A percentile compares a stretch with the other conserved stretches of the same genome.
phyloP scores from a whole-genome alignment of 1,284 basidiomycete genomes.

The Ustilago xerochloae region DNA sequence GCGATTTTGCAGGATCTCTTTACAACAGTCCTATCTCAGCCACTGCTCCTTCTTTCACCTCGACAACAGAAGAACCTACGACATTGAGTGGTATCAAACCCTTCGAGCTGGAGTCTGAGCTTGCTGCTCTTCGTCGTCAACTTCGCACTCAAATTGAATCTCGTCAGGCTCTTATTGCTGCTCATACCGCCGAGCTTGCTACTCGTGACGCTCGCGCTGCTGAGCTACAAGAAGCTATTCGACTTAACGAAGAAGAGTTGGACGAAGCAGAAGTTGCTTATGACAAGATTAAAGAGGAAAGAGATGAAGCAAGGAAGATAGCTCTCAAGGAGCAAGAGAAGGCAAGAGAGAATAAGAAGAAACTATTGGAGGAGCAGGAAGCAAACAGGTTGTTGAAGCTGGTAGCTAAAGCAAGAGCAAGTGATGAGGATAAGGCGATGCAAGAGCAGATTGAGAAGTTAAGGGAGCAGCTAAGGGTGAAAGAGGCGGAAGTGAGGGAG shows the following conservation, averaged over 20 bases:
- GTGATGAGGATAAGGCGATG: conserved; percentile 23
- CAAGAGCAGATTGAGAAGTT: conserved; percentile 41
- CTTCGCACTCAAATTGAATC: conserved; percentile 41
- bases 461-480: conserved; percentile 17
- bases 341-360: conserved; percentile 32
- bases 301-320: conserved; percentile 46
- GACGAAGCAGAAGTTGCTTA: conserved; percentile 44
- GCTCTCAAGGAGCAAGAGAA: conserved; percentile 47
- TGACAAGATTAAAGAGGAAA: conserved; percentile 42
- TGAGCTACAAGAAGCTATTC: conserved; percentile 43
- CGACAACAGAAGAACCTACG: not conserved
- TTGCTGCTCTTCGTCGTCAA: conserved; percentile 48
- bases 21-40: conserved; percentile 20
- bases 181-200: conserved; percentile 28
- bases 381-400: conserved; percentile 47
- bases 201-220: conserved; percentile 29
- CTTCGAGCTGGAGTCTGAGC: conserved; percentile 57
- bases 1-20: conserved; percentile 31
- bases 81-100: conserved; percentile 38
- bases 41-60: not conserved
- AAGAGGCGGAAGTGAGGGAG: conserved; percentile 25
- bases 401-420: conserved; percentile 34
- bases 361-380: conserved; percentile 44
- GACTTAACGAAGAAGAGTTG: conserved; percentile 45
- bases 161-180: conserved; percentile 17